Base-by-base conservation (phyloP, 1,139 yeast species). In the Candida glucosophila region DNA sequence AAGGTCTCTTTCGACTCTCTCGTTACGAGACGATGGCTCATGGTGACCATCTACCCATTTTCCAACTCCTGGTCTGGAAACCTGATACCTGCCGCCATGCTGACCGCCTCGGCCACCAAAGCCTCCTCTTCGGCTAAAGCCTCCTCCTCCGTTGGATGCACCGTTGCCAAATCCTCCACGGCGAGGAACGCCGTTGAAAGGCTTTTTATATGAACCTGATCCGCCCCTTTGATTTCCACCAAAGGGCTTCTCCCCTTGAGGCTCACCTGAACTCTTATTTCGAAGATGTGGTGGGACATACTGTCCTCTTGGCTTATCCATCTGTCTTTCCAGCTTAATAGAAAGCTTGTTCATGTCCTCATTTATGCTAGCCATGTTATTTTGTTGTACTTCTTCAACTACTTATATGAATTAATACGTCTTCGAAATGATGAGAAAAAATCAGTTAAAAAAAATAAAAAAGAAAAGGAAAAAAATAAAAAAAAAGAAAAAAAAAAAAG, bases 1-100 rank as follows among this genome's bases (percentile, higher is more conserved):
- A 40, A 92, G 67, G 49, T 85, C 90, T 32, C 68, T 45, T 61
- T 90, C 98, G 41, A 79, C 48, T 34, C 67, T 63, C 47, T 73
- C 75, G 54, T 82, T 81, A 40, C 66, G 68, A 28, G 76, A 70
- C 32, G 95, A 85, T 31, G 94, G 95, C 39, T 75, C 68, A 54
- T 90, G 98, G 51, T 75, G 74, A 41, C 97, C 97, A 47, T 88
- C 82, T 33, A 68, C 77, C 75, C 88, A 90, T 41, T 67, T 68
- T 43, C 95, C 95, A 33, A 67, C 69, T 35, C 74, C 72, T 15
- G 66, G 59, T 37, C 56, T 45, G 16, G 47, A 39, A 19, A 44
- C 42, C 34, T 54, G 36, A 24, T 39, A 37, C 17, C 38, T 33
- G n/a, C n/a, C n/a, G n/a, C n/a, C n/a, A 23, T 42, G 34, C 25